Evolutionary conservation across 306 rosid genomes (phyloP), one percentile per base, ranked within the genome.

Genomic region (Prunus davidiana): DNA sequence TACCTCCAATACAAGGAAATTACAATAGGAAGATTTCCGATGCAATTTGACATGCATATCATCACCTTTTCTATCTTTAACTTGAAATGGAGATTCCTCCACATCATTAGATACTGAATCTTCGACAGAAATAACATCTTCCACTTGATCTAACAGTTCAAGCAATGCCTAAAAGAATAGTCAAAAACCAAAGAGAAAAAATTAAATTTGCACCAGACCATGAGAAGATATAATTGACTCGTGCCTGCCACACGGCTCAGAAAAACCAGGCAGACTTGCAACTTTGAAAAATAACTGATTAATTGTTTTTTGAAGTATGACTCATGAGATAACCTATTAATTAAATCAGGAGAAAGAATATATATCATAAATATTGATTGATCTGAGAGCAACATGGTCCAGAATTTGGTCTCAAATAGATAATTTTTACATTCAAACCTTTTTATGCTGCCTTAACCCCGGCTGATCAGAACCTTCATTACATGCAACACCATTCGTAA

Each of bases 61-160:
- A 54, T 82, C 69, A 41, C 49, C 67, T 58, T 74, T 75, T 76
- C 56, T 79, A 78, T 78, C 85, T 87, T 73, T 79, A 67, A 82
- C 75, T 67, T 86, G 83, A 56, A 27, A 64, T 81, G 81, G 82
- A 84, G 66, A 64, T 73, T 70, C 79, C 61, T 70, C 84, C 72
- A 60, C 73, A 64, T 79, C 82, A 64, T 74, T 68, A 62, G 86
- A 72, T 43, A 72, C 27, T 45, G 81, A 76, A 72, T 83, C 84
- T 52, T 92, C 97, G 86, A 85, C 90, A 76, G 87, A 75, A 72
- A 92, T 92, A 84, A 82, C 96, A 84, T 95, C 97, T 84, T 95
- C 92, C 32, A 95, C 97, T 82, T 95, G 96, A 87, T 92, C 98
- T 80, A 95, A 83, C 73, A 95, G 91, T 80, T 95, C 98, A 86